phyloP scores from a whole-genome alignment of 345 rosid genomes.

The Syzygium aqueum region DNA sequence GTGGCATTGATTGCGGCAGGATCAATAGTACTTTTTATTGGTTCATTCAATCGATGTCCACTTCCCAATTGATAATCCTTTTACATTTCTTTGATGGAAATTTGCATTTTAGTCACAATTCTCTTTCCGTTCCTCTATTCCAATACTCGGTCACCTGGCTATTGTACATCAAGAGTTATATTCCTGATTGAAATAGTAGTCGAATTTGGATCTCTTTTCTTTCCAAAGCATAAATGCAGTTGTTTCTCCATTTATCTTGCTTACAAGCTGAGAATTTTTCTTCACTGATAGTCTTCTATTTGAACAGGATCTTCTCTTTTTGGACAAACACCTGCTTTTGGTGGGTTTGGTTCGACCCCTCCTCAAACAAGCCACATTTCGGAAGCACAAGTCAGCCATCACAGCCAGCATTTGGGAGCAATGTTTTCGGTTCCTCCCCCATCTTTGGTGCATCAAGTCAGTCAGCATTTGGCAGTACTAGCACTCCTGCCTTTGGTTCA shows the following conservation, averaged over 20 bases:
- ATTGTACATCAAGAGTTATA: not conserved
- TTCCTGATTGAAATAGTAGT: not conserved
- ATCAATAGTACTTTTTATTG: not conserved
- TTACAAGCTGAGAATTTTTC: not conserved
- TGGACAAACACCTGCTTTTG: conserved; percentile 76
- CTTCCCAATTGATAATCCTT: not conserved
- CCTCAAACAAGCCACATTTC: conserved; percentile 16
- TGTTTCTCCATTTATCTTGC: not conserved
- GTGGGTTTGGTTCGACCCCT: conserved; percentile 55
- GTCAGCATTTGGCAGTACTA: not conserved
- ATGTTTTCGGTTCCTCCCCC: conserved; percentile 49
- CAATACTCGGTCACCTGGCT: not conserved
- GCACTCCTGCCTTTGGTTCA: not conserved
- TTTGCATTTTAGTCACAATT: not conserved
- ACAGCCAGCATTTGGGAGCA: conserved; percentile 43
- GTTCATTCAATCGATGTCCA: not conserved
- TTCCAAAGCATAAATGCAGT: not conserved
- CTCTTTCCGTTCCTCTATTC: not conserved
- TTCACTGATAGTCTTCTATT: not conserved
- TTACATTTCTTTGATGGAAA: not conserved
- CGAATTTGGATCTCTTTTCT: not conserved
- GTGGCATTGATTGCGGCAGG: not conserved
- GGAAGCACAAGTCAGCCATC: conserved; percentile 12
- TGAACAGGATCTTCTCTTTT: conserved; percentile 49
- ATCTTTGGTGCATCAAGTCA: conserved; percentile 59